phyloP scores from a whole-genome alignment of 208 protist species.

The Borovskyia barvae region DNA sequence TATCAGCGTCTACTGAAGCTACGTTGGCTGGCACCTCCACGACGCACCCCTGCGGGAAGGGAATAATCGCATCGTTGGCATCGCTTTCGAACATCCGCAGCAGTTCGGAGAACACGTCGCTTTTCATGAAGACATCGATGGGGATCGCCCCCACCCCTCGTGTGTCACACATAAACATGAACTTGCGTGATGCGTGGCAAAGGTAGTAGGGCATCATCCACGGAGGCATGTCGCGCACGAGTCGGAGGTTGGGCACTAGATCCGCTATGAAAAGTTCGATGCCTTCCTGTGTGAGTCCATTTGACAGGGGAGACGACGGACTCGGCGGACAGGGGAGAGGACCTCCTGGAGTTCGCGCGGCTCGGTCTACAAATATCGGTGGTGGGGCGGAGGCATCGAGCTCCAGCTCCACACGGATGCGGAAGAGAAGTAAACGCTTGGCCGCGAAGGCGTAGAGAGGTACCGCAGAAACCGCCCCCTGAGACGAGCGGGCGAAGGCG shows the following conservation, averaged over 20 bases:
- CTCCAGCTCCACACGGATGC: constrained; percentile 79
- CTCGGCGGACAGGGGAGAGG: constrained; percentile 55
- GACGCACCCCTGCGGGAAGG: constrained; percentile 63
- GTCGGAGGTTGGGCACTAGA: constrained; percentile 72
- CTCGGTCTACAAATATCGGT: constrained; percentile 21
- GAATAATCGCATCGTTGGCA: constrained; percentile 59
- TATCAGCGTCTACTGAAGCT: constrained; percentile 23
- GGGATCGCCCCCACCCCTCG: constrained; percentile 64
- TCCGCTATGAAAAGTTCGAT: constrained; percentile 77
- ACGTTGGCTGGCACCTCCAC: constrained; percentile 69
- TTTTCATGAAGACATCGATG: constrained; percentile 83
- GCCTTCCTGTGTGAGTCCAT: constrained; percentile 79
- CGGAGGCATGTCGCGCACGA: constrained; percentile 79
- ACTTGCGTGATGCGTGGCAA: constrained; percentile 89
- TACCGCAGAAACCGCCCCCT: constrained; percentile 64
- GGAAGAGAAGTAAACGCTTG: constrained; percentile 81
- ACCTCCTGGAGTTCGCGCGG: constrained; percentile 3
- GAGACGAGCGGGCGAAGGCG: constrained; percentile 56
- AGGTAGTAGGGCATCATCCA: constrained; percentile 91
- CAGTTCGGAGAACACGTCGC: constrained; percentile 88
- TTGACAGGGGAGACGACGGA: constrained; percentile 73
- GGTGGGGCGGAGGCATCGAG: constrained; percentile 53
- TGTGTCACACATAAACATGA: constrained; percentile 93
- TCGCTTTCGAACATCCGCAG: constrained; percentile 89
- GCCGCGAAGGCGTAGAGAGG: constrained; percentile 81